Evolutionary conservation across 192 early-diverging fungal genomes (phyloP), one percentile per base, ranked within the genome.

Genomic region (Helicostylum pulchrum): DNA sequence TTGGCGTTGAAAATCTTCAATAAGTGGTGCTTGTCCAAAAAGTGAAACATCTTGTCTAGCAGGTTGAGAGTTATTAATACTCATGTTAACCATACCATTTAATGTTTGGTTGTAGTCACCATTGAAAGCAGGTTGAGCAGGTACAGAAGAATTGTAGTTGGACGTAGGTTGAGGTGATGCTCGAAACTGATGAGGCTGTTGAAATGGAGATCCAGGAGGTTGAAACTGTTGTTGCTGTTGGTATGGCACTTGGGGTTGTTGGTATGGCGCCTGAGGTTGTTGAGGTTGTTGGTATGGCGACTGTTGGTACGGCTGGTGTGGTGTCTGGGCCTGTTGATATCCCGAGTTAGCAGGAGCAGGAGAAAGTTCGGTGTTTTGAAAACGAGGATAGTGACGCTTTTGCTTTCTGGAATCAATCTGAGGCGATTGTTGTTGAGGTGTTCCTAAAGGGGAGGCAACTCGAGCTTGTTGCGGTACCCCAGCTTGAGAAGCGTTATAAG

Each of bases 91-190:
- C 26, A 54, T 54, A 14, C 53, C 53, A 3, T 30, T n/a, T 3
- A 10, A 30, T 10, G 73, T 59, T 39, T 78, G 71, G 66, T 93
- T 93, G 72, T 97, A 91, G 20, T 68, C 69, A 48, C 85, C 83
- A 53, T 92, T 90, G 49, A 91, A 93, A n/a, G 80, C 75, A 10
- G 90, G 77, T 8, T 93, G 93, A 23, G 86, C 12, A 15, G 46
- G 46, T 48, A 48, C 12, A 48, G 46, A 15, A 19, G 46, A 48
- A 14, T 1, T 12, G 12, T 48, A 48, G 4, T 15, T 9, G 4
- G 10, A 12, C 8, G 46, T 4, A 17, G 46, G 46, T 15, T 48
- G 46, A 39, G 46, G 46, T 5, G 17, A 48, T 48, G 17, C 6
- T 14, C n/a, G 46, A 20, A 59, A 20, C 20, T 59, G 57, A 23